These are phyloP conservation scores for Aphanomyces astaci DNA, from an alignment of 352 stramenopile genomes.

Conservation along the genomic window DNA sequence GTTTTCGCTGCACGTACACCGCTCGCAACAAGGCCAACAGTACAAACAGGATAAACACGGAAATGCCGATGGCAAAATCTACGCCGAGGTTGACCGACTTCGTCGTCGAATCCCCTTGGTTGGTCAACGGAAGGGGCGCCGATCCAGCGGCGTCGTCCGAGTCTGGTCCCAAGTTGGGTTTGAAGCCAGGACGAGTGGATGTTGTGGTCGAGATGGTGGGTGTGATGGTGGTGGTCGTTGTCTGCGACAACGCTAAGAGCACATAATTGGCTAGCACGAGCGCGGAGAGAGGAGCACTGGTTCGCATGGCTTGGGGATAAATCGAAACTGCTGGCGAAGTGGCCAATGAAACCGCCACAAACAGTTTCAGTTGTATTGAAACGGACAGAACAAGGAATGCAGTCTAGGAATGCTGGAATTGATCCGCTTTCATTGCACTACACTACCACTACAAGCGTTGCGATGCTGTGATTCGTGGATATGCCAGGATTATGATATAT, in stretches of 20 bases:
- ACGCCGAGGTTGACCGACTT: not conserved
- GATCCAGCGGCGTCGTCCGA: not conserved
- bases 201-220: not conserved
- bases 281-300: not conserved
- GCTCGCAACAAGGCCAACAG: not conserved
- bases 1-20: not conserved
- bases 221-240: not conserved
- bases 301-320: not conserved
- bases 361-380: not conserved
- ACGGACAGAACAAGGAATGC: not conserved
- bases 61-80: not conserved
- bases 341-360: not conserved
- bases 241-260: not conserved
- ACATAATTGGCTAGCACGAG: not conserved
- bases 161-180: not conserved
- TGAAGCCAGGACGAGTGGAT: not conserved
- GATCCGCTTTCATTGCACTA: too few relatives aligned
- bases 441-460: too few relatives aligned
- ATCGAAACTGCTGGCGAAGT: not conserved
- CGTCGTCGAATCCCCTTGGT: not conserved
- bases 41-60: not conserved
- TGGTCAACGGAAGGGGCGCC: not conserved
- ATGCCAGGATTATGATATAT: too few relatives aligned
- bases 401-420: too few relatives aligned
- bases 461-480: too few relatives aligned